Evolutionary conservation across 768 basidiomycete genomes (phyloP).

Genomic region (Tubosaeta sp.): DNA sequence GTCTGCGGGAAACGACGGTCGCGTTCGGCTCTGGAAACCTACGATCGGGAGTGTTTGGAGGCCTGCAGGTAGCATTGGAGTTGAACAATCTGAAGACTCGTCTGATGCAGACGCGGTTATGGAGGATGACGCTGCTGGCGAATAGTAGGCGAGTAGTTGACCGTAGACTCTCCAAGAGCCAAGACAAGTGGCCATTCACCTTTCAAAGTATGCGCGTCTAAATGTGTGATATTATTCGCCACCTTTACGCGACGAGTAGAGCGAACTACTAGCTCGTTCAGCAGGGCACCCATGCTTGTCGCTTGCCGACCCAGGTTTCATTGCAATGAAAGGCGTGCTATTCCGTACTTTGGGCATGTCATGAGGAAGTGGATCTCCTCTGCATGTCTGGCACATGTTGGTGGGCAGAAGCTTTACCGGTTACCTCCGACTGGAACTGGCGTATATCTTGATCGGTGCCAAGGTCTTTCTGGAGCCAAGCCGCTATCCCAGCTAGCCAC

Average conservation of each 20-base stretch:
- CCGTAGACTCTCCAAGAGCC: not conserved
- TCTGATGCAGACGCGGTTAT: constrained; percentile 41
- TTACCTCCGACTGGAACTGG: not conserved
- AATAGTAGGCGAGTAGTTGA: constrained; percentile 19
- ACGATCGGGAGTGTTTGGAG: constrained; percentile 82
- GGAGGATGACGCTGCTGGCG: constrained; percentile 37
- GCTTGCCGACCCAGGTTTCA: too few relatives aligned
- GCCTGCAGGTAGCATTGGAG: constrained; percentile 74
- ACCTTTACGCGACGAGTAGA: too few relatives aligned
- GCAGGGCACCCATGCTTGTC: too few relatives aligned
- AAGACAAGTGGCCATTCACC: too few relatives aligned
- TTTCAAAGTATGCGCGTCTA: too few relatives aligned
- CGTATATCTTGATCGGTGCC: not conserved
- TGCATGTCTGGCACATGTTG: too few relatives aligned
- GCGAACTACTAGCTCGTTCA: too few relatives aligned
- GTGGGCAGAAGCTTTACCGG: not conserved
- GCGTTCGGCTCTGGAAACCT: constrained; percentile 82
- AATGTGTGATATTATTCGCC: too few relatives aligned
- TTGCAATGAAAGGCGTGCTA: too few relatives aligned
- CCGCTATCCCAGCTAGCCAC: not conserved
- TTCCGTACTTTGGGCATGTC: too few relatives aligned
- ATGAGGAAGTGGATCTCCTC: too few relatives aligned
- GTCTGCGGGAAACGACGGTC: constrained; percentile 79
- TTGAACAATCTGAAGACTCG: constrained; percentile 65
- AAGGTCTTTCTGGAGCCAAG: not conserved